phyloP scores from a whole-genome alignment of 225 moss, liverwort and hornwort species.

The Pseudisothecium myosuroides region DNA sequence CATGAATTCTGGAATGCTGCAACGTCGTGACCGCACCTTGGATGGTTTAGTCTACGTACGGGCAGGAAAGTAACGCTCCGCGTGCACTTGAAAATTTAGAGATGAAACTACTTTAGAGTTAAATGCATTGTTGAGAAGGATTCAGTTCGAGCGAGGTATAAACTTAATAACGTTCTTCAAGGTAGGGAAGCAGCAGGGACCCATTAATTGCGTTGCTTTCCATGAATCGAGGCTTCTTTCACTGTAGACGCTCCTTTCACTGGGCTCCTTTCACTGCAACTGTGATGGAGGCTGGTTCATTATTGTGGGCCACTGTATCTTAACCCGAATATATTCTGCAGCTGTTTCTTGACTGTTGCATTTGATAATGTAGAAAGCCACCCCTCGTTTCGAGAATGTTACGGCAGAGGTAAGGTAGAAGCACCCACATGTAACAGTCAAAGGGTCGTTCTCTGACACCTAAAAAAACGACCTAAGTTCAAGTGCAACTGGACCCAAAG shows the following conservation, averaged over 20 bases:
- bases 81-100: neutral
- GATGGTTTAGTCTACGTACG: too few relatives aligned
- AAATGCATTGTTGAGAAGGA: neutral
- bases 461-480: too few relatives aligned
- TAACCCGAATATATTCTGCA: neutral
- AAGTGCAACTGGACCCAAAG: too few relatives aligned
- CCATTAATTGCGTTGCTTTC: neutral
- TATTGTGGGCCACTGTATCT: neutral
- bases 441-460: too few relatives aligned
- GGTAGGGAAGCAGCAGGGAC: neutral
- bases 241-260: too few relatives aligned
- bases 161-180: neutral
- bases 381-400: neutral
- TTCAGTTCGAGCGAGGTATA: too few relatives aligned
- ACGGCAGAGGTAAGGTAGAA: too few relatives aligned
- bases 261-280: neutral
- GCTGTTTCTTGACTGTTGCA: neutral
- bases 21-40: neutral
- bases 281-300: too few relatives aligned
- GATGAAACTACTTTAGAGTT: neutral
- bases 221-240: neutral
- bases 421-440: too few relatives aligned
- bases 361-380: neutral
- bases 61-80: neutral
- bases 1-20: neutral